These are phyloP conservation scores for Hypoxylon sp. DNA, from an alignment of 2,329 filamentous ascomycete species.

Conservation along the genomic window DNA sequence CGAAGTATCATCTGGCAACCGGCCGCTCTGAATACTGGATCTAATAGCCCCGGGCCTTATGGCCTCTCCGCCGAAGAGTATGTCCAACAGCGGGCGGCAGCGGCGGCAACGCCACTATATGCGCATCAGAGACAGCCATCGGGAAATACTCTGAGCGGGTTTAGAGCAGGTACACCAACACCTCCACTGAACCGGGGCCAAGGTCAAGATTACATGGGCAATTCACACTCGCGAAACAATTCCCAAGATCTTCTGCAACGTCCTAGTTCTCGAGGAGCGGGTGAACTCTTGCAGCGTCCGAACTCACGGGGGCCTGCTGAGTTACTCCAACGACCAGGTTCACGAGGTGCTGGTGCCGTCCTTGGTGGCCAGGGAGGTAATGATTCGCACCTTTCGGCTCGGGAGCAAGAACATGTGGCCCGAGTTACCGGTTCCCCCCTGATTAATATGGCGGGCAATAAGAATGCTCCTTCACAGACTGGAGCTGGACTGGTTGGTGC, in stretches of 20 bases:
- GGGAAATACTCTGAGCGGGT: constrained; percentile 60
- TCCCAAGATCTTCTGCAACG: constrained; percentile 58
- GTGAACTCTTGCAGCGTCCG: constrained; percentile 64
- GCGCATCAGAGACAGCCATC: constrained; percentile 72
- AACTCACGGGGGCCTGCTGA: constrained; percentile 70
- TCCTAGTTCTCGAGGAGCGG: constrained; percentile 53
- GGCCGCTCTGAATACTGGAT: constrained; percentile 64
- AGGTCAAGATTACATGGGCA: constrained; percentile 57
- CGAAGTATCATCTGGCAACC: constrained; percentile 86
- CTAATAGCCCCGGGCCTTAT: constrained; percentile 60
- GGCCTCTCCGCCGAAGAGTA: constrained; percentile 81
- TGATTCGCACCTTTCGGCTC: constrained; percentile 78
- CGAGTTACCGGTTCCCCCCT: constrained; percentile 83
- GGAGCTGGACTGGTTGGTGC: constrained; percentile 79
- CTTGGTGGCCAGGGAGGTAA: constrained; percentile 61
- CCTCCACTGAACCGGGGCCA: constrained; percentile 59
- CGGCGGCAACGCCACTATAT: constrained; percentile 67
- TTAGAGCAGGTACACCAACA: constrained; percentile 59
- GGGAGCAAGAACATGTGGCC: constrained; percentile 90
- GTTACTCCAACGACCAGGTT: constrained; percentile 62
- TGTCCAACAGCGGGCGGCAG: constrained; percentile 80
- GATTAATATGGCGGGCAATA: constrained; percentile 73
- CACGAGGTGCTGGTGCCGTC: constrained; percentile 66
- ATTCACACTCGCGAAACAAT: constrained; percentile 60
- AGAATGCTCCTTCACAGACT: constrained; percentile 61